Conservation (phyloP, 768 basidiomycete genomes). For the Gautieria morchelliformis region DNA sequence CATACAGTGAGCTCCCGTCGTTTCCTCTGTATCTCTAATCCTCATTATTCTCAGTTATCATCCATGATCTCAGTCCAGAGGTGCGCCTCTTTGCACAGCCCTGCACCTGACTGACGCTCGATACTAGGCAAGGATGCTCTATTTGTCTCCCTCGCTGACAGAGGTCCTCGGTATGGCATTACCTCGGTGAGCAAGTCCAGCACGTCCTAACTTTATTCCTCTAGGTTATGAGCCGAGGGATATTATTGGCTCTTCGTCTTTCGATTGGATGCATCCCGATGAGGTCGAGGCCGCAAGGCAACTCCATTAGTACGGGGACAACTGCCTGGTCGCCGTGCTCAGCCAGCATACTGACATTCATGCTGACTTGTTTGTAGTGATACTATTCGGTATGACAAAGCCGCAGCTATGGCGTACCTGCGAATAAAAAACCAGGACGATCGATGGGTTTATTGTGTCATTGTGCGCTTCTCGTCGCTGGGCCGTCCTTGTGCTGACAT, state of each 20-base stretch:
- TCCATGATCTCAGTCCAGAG: constrained; percentile 72
- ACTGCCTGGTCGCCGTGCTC: neutral
- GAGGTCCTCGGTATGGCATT: constrained; percentile 33
- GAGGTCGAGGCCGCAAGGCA: constrained; percentile 57
- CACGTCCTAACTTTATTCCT: no score
- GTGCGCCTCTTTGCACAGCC: constrained; percentile 25
- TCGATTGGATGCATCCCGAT: constrained; percentile 75
- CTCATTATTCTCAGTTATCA: constrained; percentile 44
- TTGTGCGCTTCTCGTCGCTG: constrained; percentile 30
- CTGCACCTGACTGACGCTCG: neutral
- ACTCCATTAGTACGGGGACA: constrained; percentile 52
- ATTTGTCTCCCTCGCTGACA: constrained; percentile 7
- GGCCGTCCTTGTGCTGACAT: neutral
- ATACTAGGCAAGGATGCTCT: constrained; percentile 6
- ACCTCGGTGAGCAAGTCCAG: no score
- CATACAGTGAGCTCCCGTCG: constrained; percentile 47
- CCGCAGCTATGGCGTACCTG: constrained; percentile 68
- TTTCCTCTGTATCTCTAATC: constrained; percentile 3
- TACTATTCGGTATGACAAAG: constrained; percentile 70
- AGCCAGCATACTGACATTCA: neutral
- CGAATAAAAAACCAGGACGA: constrained; percentile 75
- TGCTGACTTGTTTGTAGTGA: constrained; percentile 32
- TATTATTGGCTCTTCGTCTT: constrained; percentile 55
- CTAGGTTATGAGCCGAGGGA: constrained; percentile 68
- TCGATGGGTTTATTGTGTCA: constrained; percentile 64